These are phyloP conservation scores for Hypoxylon sp. DNA, from an alignment of 2,329 filamentous ascomycete species.

Conservation along the genomic window DNA sequence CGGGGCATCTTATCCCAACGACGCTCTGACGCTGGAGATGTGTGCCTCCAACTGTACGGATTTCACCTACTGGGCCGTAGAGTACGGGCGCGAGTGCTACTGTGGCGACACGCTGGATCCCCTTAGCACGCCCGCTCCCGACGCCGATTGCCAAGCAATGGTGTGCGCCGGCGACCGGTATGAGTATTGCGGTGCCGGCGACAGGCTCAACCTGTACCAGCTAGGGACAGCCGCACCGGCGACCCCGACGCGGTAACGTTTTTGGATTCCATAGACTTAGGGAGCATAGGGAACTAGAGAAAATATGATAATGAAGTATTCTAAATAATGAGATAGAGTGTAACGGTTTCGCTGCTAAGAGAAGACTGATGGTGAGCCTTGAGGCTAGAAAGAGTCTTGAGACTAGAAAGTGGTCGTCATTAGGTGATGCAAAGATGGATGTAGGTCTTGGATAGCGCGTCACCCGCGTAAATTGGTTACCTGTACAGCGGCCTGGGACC, in stretches of 20 bases:
- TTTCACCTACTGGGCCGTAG: conserved; percentile 50
- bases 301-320: no score
- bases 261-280: no score
- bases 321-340: no score
- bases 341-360: no score
- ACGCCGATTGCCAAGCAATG: conserved; percentile 49
- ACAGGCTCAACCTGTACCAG: conserved; percentile 50
- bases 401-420: no score
- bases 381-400: no score
- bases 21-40: conserved; percentile 50
- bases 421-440: not conserved
- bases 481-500: no score
- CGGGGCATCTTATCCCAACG: conserved; percentile 44
- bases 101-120: conserved; percentile 50
- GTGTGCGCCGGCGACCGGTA: conserved; percentile 47
- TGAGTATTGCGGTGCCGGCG: conserved; percentile 51
- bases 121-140: conserved; percentile 44
- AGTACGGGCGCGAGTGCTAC: conserved; percentile 52
- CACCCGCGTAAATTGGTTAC: conserved; percentile 23
- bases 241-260: conserved; percentile 1
- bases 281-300: no score
- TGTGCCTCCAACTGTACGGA: conserved; percentile 48
- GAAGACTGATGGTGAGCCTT: no score
- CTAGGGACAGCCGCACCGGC: conserved; percentile 32
- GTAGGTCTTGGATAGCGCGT: conserved; percentile 21